Evolutionary conservation across 1,139 yeast genomes (phyloP), one percentile per base, ranked within the genome.

Genomic region (Geotrichum cucujoidarum): DNA sequence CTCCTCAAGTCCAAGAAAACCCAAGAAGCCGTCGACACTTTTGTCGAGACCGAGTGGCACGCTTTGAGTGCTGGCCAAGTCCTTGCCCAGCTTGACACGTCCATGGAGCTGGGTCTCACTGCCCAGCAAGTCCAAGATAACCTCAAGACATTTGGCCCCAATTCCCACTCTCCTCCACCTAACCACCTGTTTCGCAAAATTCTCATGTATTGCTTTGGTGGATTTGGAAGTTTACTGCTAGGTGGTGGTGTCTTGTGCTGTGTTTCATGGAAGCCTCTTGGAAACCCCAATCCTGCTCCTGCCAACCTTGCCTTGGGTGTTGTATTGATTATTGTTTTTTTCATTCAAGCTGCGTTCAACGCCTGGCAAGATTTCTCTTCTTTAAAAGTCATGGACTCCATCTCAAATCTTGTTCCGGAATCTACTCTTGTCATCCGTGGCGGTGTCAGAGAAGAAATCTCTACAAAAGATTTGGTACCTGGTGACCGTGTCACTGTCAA

Each of bases 221-320:
- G 78, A 1, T 74, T 74, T 57, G 78, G 78, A 30, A 53, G 63
- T 1, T 61, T 74, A 44, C 61, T 74, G 35, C 57, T 73, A 43
- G 59, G 62, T 38, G 75, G 71, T 50, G 76, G 75, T 47, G 58
- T 73, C 7, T 62, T 74, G 35, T 71, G 74, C 53, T 63, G 71
- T 41, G 57, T 74, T 35, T 60, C 72, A 27, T 74, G 76, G 75
- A 73, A 72, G 51, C 78, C 78, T 1, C 62, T 74, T 41, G 78
- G 78, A 8, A 60, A 70, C 30, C 78, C 78, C 22, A 13, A 20
- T 18, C 77, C 78, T 1, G 70, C 70, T 1, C 54, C 63, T 16
- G 68, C 77, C 2, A 74, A 74, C 56, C 61, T 73, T 52, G 69
- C 69, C 18, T 66, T 73, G 41, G 77, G 76, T 30, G 61, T 72